Conservation (phyloP, 306 rosid species). For the Acacia crassicarpa region DNA sequence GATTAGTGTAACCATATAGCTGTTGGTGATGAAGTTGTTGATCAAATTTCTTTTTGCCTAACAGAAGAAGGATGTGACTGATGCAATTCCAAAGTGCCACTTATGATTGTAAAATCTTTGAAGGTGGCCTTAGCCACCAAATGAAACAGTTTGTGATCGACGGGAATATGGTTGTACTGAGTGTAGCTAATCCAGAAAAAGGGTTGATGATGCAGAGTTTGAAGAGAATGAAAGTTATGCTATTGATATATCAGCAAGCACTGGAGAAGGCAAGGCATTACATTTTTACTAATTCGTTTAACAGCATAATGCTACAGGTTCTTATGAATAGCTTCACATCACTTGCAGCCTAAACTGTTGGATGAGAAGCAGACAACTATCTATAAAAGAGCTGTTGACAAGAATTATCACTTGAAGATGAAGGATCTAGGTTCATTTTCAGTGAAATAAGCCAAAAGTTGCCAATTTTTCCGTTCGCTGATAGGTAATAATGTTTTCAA, state of each 20-base stretch:
- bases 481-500: conserved; percentile 44
- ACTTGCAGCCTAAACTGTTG: too few species aligned
- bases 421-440: conserved; percentile 78
- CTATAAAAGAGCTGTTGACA: conserved; percentile 76
- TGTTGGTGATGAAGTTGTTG: neutral
- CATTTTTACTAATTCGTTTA: too few species aligned
- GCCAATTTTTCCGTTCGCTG: conserved; percentile 70
- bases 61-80: conserved; percentile 81
- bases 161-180: conserved; percentile 71
- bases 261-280: conserved; percentile 75
- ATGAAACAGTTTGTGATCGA: conserved; percentile 82
- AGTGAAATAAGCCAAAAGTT: conserved; percentile 72
- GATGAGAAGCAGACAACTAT: conserved; percentile 75
- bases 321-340: too few species aligned
- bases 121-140: conserved; percentile 85
- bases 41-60: neutral
- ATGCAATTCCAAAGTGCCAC: conserved; percentile 73
- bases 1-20: neutral
- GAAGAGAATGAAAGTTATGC: conserved; percentile 77
- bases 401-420: conserved; percentile 74
- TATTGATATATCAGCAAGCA: conserved; percentile 68
- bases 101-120: conserved; percentile 74
- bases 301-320: too few species aligned
- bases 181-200: conserved; percentile 60
- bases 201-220: conserved; percentile 72